Evolutionary conservation across 306 rosid genomes (phyloP).

Genomic region (Pyrus bretschneideri): DNA sequence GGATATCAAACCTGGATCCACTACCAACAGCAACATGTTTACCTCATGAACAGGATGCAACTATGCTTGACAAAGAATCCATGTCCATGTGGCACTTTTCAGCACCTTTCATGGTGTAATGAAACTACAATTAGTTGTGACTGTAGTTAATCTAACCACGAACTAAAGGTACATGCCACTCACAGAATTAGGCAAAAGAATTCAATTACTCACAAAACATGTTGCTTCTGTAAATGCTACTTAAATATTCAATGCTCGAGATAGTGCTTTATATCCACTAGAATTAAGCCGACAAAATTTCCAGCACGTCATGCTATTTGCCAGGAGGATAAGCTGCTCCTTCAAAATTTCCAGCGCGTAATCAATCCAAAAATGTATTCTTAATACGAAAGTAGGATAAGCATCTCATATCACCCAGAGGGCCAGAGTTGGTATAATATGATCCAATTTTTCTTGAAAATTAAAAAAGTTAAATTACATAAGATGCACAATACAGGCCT

Average conservation of each 20-base stretch:
- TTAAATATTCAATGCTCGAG: slow-evolving; percentile 60
- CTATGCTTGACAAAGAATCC: no score
- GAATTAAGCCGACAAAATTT: slow-evolving; percentile 75
- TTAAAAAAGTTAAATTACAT: not conserved
- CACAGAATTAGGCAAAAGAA: slow-evolving; percentile 7
- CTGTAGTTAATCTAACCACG: not conserved
- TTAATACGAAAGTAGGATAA: not conserved
- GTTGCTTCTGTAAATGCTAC: slow-evolving; percentile 93
- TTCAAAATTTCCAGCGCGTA: slow-evolving; percentile 71
- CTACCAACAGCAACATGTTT: no score
- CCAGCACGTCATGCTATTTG: slow-evolving; percentile 91
- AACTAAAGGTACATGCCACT: not conserved
- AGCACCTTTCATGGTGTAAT: no score
- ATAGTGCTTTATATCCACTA: slow-evolving; percentile 75
- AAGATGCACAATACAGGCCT: not conserved
- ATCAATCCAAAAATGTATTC: not conserved
- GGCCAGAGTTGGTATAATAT: not conserved
- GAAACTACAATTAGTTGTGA: slow-evolving; percentile 7
- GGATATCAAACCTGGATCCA: no score
- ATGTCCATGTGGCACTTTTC: no score
- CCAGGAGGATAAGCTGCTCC: slow-evolving; percentile 85
- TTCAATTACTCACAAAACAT: slow-evolving; percentile 52
- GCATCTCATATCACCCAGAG: not conserved
- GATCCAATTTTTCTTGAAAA: not conserved
- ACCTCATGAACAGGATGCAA: no score